Evolutionary conservation across 306 rosid genomes (phyloP).

Genomic region (Cicer judaicum): DNA sequence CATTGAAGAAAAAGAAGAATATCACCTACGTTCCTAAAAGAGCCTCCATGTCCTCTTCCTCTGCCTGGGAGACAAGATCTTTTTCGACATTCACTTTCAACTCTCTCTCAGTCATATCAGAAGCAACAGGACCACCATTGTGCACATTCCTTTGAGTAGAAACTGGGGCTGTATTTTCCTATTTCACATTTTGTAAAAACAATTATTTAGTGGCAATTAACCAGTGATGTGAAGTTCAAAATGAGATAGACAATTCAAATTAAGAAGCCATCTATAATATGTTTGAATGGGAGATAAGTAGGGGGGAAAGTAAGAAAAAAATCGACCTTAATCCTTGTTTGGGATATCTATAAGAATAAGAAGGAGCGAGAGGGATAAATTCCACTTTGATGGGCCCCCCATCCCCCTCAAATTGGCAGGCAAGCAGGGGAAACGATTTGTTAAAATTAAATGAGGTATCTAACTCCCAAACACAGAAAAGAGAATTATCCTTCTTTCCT

Average conservation of each 20-base stretch:
- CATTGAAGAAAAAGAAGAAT: slow-evolving; percentile 41
- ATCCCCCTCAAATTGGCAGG: slow-evolving; percentile 19
- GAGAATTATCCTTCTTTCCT: slow-evolving; percentile 18
- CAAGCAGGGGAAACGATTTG: slow-evolving; percentile 1
- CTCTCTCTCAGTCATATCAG: slow-evolving; percentile 68
- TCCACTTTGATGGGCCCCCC: slow-evolving; percentile 9
- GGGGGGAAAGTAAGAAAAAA: background rate
- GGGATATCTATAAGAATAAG: slow-evolving; percentile 22
- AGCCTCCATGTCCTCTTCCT: slow-evolving; percentile 99
- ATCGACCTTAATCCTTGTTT: background rate
- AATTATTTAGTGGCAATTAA: slow-evolving; percentile 35
- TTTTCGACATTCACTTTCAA: slow-evolving; percentile 89
- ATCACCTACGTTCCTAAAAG: slow-evolving; percentile 93
- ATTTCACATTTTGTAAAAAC: slow-evolving; percentile 43
- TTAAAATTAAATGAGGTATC: slow-evolving; percentile 31
- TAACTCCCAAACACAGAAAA: slow-evolving; percentile 17
- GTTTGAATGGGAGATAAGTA: background rate
- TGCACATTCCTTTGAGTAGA: slow-evolving; percentile 55
- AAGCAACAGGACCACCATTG: slow-evolving; percentile 75
- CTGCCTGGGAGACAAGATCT: slow-evolving; percentile 98
- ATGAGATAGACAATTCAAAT: slow-evolving; percentile 21
- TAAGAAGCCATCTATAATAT: background rate
- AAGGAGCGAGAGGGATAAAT: background rate
- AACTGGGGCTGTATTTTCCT: slow-evolving; percentile 78
- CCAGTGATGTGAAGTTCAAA: slow-evolving; percentile 19